Evolutionary conservation across 2,329 filamentous ascomycete species (phyloP).

Genomic region (Pyrenochaeta sp.): DNA sequence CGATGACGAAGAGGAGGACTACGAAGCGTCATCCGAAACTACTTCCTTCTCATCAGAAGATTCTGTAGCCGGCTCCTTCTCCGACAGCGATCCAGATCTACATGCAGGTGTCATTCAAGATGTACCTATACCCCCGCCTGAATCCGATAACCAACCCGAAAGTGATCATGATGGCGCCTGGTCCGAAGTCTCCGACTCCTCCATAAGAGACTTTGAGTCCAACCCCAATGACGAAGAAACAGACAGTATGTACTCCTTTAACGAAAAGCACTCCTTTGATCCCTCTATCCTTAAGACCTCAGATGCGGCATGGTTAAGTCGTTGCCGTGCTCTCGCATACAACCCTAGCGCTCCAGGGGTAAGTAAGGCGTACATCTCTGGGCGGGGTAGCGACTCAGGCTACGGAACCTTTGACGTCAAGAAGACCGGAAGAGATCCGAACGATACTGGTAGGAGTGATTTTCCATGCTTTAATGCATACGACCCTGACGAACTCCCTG

Average conservation of each 20-base stretch:
- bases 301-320: slow-evolving; percentile 22
- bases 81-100: slow-evolving; percentile 2
- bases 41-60: not conserved
- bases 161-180: not conserved
- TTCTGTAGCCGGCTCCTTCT: not conserved
- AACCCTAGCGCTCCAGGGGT: slow-evolving; percentile 12
- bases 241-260: slow-evolving; percentile 3
- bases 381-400: slow-evolving; percentile 15
- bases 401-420: slow-evolving; percentile 10
- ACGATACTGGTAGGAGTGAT: slow-evolving; percentile 2
- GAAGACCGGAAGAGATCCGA: slow-evolving; percentile 15
- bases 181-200: slow-evolving; percentile 12
- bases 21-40: not conserved
- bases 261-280: slow-evolving; percentile 21
- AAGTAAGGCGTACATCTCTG: slow-evolving; percentile 24
- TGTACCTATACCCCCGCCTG: slow-evolving; percentile 5
- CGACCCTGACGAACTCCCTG: not conserved
- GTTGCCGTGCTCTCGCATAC: slow-evolving; percentile 18
- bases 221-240: not conserved
- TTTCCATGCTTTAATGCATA: slow-evolving; percentile 11
- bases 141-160: not conserved
- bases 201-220: not conserved
- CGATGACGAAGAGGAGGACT: not conserved
- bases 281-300: slow-evolving; percentile 12
- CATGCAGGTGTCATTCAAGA: slow-evolving; percentile 2